A percentile compares a stretch with the other conserved stretches of the same genome.
phyloP scores from a whole-genome alignment of 257 asterid species.

The Solanum pinnatisectum region DNA sequence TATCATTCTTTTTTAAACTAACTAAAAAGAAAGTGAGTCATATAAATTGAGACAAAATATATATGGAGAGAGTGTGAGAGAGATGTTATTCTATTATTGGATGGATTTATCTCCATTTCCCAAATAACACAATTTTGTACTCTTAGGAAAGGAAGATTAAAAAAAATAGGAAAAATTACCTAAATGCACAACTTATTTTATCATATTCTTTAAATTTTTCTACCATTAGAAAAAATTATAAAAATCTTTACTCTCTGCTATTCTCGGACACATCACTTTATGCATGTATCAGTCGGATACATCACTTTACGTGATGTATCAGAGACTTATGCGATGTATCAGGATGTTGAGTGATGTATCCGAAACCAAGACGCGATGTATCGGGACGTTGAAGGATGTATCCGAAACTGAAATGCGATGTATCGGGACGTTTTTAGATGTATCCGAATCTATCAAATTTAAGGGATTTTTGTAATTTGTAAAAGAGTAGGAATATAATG shows the following conservation, averaged over 20 bases:
- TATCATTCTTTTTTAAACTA: no score
- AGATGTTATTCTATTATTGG: not conserved
- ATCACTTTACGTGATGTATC: no score
- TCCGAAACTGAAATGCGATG: no score
- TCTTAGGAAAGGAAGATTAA: not conserved
- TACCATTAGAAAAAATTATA: not conserved
- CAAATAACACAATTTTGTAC: not conserved
- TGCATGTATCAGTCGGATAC: not conserved
- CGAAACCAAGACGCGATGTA: no score
- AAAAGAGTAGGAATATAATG: no score
- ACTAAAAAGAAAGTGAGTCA: not conserved
- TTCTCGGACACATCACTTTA: not conserved
- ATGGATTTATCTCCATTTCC: not conserved
- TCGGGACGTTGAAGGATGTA: no score
- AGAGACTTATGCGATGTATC: not conserved
- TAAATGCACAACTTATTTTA: no score
- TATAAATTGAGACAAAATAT: not conserved
- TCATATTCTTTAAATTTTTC: no score
- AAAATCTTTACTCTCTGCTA: no score
- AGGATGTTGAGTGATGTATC: not conserved
- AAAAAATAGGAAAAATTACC: not conserved
- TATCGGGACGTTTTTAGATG: not conserved
- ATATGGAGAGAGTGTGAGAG: not conserved
- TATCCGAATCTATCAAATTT: not conserved
- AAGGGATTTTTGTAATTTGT: no score